phyloP scores from a whole-genome alignment of 2,329 filamentous ascomycete species.

The Tolypocladium pustulatum region DNA sequence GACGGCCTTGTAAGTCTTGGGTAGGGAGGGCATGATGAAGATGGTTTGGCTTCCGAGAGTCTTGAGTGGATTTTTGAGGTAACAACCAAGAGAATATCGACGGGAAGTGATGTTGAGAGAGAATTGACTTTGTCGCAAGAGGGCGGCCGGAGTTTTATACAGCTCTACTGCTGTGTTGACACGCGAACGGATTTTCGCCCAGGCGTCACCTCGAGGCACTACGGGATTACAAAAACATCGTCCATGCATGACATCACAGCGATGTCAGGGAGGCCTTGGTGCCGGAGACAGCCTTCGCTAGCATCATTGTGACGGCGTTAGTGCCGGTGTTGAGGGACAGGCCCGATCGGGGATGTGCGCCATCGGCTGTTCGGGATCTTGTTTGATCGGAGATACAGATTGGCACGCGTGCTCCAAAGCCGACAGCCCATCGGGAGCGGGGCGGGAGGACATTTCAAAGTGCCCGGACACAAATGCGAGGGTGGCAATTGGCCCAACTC shows the following conservation, averaged over 20 bases:
- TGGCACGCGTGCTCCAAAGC: background rate
- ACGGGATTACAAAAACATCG: background rate
- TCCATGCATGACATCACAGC: background rate
- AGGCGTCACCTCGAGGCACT: background rate
- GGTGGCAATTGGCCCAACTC: background rate
- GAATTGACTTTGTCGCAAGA: background rate
- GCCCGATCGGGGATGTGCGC: background rate
- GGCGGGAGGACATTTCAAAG: background rate
- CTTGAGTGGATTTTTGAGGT: background rate
- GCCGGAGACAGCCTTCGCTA: background rate
- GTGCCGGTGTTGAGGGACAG: background rate
- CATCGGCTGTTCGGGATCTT: background rate
- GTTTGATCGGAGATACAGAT: background rate
- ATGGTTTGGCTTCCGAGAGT: background rate
- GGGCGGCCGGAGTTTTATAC: background rate
- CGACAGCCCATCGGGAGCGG: background rate
- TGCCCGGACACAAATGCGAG: background rate
- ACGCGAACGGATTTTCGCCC: background rate
- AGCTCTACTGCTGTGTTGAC: background rate
- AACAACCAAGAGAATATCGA: background rate
- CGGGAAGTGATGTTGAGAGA: background rate
- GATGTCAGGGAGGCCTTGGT: background rate
- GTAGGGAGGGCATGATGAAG: conserved; percentile 30
- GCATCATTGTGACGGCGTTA: background rate
- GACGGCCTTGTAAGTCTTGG: conserved; percentile 58